Conservation (phyloP, 1,284 basidiomycete species). For the Mycena sp. region DNA sequence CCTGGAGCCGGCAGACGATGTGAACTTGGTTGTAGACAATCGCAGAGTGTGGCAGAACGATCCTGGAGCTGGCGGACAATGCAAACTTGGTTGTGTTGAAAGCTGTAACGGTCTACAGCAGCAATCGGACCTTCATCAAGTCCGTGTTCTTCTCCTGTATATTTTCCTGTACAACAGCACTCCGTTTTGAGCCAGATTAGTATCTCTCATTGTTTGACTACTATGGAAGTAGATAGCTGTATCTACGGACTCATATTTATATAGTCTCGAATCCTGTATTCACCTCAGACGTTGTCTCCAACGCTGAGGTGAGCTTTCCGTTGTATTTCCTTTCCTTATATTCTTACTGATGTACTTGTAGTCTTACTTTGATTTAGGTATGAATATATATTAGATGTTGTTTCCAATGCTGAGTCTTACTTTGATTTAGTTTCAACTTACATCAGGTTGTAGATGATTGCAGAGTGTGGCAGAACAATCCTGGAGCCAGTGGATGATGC, state of each 20-base stretch:
- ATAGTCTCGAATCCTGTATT: slow-evolving; percentile 3
- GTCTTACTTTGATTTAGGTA: background rate
- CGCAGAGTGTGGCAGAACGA: too few species aligned
- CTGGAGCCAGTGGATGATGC: too few species aligned
- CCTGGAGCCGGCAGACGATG: too few species aligned
- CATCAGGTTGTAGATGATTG: too few species aligned
- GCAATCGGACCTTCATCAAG: background rate
- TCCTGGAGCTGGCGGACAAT: too few species aligned
- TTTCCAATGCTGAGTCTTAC: background rate
- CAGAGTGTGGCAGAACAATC: too few species aligned
- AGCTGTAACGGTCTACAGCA: background rate
- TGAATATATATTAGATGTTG: background rate
- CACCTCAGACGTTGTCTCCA: slow-evolving; percentile 1
- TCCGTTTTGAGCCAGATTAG: too few species aligned
- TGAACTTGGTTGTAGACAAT: too few species aligned
- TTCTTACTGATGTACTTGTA: background rate
- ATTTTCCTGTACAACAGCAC: background rate
- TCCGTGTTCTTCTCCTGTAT: background rate
- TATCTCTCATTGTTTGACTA: background rate
- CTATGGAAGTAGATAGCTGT: background rate
- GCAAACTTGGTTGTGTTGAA: too few species aligned
- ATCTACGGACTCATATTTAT: slow-evolving; percentile 1
- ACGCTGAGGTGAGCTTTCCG: background rate
- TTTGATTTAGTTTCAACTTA: background rate
- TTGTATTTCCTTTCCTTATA: background rate